Base-by-base conservation (phyloP, 768 basidiomycete genomes). In the Baorangia bicolor region DNA sequence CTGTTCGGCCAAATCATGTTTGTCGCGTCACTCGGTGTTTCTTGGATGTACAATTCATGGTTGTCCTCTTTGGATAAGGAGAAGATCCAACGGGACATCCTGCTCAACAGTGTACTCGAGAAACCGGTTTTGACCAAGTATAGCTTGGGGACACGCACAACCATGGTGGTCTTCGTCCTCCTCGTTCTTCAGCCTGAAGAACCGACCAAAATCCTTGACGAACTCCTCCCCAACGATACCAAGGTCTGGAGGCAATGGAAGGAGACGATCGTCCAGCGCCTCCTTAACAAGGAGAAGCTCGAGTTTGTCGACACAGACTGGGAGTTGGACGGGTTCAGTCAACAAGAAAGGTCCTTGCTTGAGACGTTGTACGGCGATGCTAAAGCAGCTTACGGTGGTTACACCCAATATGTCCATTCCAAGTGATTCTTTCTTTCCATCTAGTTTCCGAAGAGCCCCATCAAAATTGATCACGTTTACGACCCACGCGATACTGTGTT, bases 61-160 rank as follows among this genome's bases (percentile, higher is more conserved):
- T 48, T 75, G 2, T 69, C 74, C 3, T 72, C 69, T 9, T 60
- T 79, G 73, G 75, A 80, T 44, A 71, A 59, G 50, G 70, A 68
- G 14, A 62, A 59, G 39, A 58, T 65, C 10, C 65, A 75, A 54
- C 62, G 56, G 25, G 47, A 61, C 21, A 53, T 73, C 12, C 20
- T 73, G 6, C 18, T 72, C 12, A 25, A 61, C 23, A 58, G 43
- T 2, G 69, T 71, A 6, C 67, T 71, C 34, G 31, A 56, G 30
- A 49, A 47, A 0, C 70, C 71, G 2, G 9, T 27, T 25, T 49
- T 69, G 55, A 65, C 53, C 43, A 71, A 65, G 42, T 68, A 62
- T 46, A 27, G 20, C 20, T 54, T 69, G 25, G 66, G 66, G 13
- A 71, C 70, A 2, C 63, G 62, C 21, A 71, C 71, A 2, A 38